Conservation (phyloP, 164 flowering plant genomes). For the Umbilicus rupestris region DNA sequence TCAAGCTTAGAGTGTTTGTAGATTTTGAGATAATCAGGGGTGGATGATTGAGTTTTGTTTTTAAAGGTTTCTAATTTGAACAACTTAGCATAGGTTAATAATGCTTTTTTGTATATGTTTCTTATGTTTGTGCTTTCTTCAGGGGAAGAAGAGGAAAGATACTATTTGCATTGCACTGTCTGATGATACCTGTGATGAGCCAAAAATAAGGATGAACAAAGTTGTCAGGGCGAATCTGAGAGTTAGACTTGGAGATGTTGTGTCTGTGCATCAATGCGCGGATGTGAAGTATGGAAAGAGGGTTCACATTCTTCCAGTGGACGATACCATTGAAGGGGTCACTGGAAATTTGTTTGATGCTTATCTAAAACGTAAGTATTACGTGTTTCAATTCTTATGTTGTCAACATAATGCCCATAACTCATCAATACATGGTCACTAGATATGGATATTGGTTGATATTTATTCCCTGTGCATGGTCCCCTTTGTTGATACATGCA, state of each 20-base stretch:
- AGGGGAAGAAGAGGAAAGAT: slow-evolving; percentile 33
- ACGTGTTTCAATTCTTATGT: background rate
- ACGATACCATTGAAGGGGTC: slow-evolving; percentile 35
- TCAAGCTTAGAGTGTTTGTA: too few species aligned
- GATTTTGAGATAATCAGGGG: too few species aligned
- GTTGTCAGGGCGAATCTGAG: slow-evolving; percentile 31
- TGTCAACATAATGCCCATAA: background rate
- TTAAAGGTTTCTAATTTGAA: too few species aligned
- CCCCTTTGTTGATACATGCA: slow-evolving; percentile 9
- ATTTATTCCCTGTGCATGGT: background rate
- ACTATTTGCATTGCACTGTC: slow-evolving; percentile 30
- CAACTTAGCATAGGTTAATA: too few species aligned
- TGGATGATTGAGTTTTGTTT: too few species aligned
- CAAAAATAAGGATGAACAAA: slow-evolving; percentile 32
- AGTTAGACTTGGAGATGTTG: slow-evolving; percentile 34
- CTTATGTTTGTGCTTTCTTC: slow-evolving; percentile 1
- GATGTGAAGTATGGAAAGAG: slow-evolving; percentile 34
- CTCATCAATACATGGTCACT: too few species aligned
- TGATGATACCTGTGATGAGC: slow-evolving; percentile 32
- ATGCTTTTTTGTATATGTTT: background rate
- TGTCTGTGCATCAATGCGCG: slow-evolving; percentile 33
- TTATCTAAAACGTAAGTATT: slow-evolving; percentile 29
- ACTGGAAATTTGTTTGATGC: slow-evolving; percentile 39
- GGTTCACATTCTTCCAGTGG: slow-evolving; percentile 29
- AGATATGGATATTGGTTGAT: background rate